Evolutionary conservation across 441 rosid genomes (phyloP), one percentile per base, ranked within the genome.

Genomic region (Mallotus japonicus): DNA sequence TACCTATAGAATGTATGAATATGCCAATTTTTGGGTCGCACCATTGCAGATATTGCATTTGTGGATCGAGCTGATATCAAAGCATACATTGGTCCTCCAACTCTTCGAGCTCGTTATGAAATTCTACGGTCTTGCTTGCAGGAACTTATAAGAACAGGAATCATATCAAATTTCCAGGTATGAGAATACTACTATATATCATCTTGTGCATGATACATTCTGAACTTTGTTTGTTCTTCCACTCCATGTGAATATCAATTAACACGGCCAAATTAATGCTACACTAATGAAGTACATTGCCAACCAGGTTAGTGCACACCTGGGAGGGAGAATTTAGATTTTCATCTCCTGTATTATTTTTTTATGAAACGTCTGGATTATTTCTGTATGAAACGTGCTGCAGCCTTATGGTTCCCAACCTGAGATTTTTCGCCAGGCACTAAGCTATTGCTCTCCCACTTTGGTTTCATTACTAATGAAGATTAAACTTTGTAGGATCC

Each of bases 71-170:
- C 99, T 70, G 99, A 95, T 80, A 88, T 95, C 77, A 95, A 95
- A 84, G 99, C 99, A 56, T 95, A 91, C 73, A 89, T 95, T 70
- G 98, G 98, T 71, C 98, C 99, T 73, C 97, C 99, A 79, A 90
- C 89, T 77, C 86, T 90, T 82, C 88, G 87, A 80, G 99, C 97
- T 77, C 96, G 99, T 72, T 91, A 90, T 65, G 96, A 91, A 80
- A 95, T 92, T 79, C 81, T 95, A 65, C 86, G 92, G 72, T 91
- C 98, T 59, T 92, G 97, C 81, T 77, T 90, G 82, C 90, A 86
- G 71, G 96, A 95, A 79, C 91, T 95, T 58, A 66, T 88, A n/a
- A 83, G 93, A 67, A 87, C 87, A 50, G 91, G 87, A 82, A 88
- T 95, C 69, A 46, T 95, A 82, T 78, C 92, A 76, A 80, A 80